Evolutionary conservation across 306 rosid species (phyloP).

Genomic region (Calophaca sinica): DNA sequence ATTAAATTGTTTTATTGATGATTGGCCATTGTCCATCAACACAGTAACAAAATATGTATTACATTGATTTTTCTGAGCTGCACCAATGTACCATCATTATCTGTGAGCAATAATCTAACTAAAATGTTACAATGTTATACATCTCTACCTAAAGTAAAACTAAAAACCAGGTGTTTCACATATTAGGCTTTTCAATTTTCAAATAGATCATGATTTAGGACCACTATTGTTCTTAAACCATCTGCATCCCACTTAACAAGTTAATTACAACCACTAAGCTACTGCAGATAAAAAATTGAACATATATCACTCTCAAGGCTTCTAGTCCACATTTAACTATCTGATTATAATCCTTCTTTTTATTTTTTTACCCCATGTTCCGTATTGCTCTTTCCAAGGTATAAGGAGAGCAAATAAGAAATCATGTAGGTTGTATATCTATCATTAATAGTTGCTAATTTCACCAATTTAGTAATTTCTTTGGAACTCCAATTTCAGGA

Average conservation of each 20-base stretch:
- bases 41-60: slow-evolving; percentile 24
- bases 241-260: slow-evolving; percentile 13
- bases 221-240: slow-evolving; percentile 33
- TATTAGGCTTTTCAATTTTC: slow-evolving; percentile 16
- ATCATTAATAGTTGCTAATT: slow-evolving; percentile 41
- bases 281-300: slow-evolving; percentile 5
- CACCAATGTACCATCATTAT: not conserved
- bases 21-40: slow-evolving; percentile 18
- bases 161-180: slow-evolving; percentile 7
- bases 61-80: not conserved
- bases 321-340: slow-evolving; percentile 25
- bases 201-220: not conserved
- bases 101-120: not conserved
- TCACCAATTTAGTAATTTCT: slow-evolving; percentile 43
- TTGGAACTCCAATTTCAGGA: slow-evolving; percentile 62
- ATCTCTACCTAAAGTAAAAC: slow-evolving; percentile 5
- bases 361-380: not conserved
- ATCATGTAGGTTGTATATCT: slow-evolving; percentile 20
- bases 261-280: slow-evolving; percentile 17
- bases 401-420: slow-evolving; percentile 40
- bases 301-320: slow-evolving; percentile 3
- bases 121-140: slow-evolving; percentile 16
- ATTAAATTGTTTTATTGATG: slow-evolving; percentile 22
- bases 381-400: slow-evolving; percentile 37
- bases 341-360: slow-evolving; percentile 16